Conservation (phyloP, 2,329 filamentous ascomycete genomes). For the Berkeleyomyces rouxiae region DNA sequence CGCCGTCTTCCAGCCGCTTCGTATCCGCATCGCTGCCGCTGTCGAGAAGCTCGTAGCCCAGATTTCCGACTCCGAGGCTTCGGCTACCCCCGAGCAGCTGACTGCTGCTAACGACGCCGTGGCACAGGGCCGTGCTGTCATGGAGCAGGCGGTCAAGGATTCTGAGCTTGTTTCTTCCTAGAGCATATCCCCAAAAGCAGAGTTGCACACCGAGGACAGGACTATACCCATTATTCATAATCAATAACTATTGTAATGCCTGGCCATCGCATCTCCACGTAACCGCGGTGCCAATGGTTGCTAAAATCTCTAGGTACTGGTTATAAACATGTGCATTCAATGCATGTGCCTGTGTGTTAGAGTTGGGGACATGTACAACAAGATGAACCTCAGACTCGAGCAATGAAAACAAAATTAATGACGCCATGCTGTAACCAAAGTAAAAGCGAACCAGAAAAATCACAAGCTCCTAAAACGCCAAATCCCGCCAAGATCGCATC, state of each 20-base stretch:
- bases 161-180: conserved; percentile 8
- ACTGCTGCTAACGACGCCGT: conserved; percentile 38
- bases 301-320: no score
- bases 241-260: background rate
- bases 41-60: conserved; percentile 58
- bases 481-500: background rate
- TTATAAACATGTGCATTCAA: no score
- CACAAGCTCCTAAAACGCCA: background rate
- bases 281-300: no score
- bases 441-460: background rate
- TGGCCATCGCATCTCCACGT: no score
- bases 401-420: no score
- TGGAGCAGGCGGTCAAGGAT: conserved; percentile 9
- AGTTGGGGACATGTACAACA: no score
- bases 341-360: no score
- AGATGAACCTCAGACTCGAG: no score
- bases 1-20: conserved; percentile 59
- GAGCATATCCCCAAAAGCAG: background rate
- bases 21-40: conserved; percentile 53
- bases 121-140: conserved; percentile 28
- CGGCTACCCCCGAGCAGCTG: conserved; percentile 32
- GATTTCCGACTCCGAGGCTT: conserved; percentile 45
- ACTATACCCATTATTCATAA: background rate
- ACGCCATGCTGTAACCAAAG: no score
- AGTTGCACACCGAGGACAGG: background rate